Conservation (phyloP, 208 protist species). For the Trypanosoma caninum region DNA sequence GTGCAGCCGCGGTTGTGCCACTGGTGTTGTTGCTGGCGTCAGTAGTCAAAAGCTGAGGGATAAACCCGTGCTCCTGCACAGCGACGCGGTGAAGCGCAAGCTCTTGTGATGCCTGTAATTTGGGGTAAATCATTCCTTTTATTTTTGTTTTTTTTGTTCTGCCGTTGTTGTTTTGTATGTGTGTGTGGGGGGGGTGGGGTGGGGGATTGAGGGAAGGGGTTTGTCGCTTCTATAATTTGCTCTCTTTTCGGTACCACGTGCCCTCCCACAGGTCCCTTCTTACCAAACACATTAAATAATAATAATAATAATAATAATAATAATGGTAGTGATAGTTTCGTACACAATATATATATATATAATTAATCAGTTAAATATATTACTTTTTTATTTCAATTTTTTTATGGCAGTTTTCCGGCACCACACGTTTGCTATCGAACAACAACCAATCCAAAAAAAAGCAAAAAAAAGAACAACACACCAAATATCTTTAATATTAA, state of each 20-base stretch:
- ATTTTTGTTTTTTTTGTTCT: background rate
- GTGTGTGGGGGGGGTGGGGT: too few species aligned
- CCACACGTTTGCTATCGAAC: constrained; percentile 51
- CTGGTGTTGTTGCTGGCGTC: background rate
- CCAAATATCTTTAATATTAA: constrained; percentile 94
- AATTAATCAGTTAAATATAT: too few species aligned
- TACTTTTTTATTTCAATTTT: background rate
- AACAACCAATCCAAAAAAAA: constrained; percentile 90
- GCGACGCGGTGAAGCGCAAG: constrained; percentile 56
- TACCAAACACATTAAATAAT: too few species aligned
- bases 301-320: too few species aligned
- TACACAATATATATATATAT: too few species aligned
- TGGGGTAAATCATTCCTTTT: constrained; percentile 42
- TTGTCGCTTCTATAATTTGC: too few species aligned
- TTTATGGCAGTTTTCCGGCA: background rate
- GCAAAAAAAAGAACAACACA: constrained; percentile 89
- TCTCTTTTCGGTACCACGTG: too few species aligned
- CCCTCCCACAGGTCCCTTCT: too few species aligned
- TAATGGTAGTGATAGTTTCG: too few species aligned
- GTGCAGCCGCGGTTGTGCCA: too few species aligned
- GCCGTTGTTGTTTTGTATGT: background rate
- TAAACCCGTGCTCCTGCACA: constrained; percentile 41
- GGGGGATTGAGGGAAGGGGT: too few species aligned
- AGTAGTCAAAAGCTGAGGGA: constrained; percentile 2
- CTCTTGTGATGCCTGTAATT: constrained; percentile 57